Conservation (phyloP, 441 rosid species). For the Syzygium malaccense region DNA sequence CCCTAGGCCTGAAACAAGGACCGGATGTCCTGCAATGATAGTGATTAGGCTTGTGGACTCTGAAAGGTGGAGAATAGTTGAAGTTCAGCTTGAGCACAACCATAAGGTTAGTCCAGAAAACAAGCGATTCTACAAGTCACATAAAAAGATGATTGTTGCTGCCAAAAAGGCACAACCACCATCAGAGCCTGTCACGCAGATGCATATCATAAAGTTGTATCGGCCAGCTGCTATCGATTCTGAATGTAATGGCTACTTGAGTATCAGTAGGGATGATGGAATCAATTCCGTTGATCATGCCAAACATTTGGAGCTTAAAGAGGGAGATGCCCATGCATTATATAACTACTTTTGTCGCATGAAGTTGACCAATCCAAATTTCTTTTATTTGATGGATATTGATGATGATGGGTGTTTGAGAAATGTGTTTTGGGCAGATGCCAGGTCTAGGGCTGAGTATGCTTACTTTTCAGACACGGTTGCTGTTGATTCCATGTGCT, state of each 20-base stretch:
- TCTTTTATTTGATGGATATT: constrained; percentile 44
- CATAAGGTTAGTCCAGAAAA: constrained; percentile 34
- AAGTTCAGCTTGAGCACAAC: constrained; percentile 46
- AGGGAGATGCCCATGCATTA: constrained; percentile 41
- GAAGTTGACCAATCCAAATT: constrained; percentile 45
- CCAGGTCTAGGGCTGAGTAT: constrained; percentile 30
- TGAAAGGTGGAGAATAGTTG: constrained; percentile 44
- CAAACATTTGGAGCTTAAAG: constrained; percentile 38
- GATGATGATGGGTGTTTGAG: constrained; percentile 31
- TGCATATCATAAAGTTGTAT: constrained; percentile 42
- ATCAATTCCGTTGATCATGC: constrained; percentile 19
- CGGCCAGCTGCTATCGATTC: constrained; percentile 22
- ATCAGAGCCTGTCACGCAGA: constrained; percentile 28
- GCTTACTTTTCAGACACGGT: constrained; percentile 30
- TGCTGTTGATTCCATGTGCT: constrained; percentile 31
- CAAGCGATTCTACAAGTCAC: constrained; percentile 44
- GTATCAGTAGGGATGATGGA: constrained; percentile 21
- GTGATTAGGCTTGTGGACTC: constrained; percentile 42
- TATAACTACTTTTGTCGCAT: constrained; percentile 46
- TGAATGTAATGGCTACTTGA: constrained; percentile 15
- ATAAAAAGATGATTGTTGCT: constrained; percentile 36
- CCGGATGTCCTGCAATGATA: constrained; percentile 52
- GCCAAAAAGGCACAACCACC: constrained; percentile 27
- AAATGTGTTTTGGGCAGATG: constrained; percentile 44
- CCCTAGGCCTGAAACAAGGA: constrained; percentile 51